phyloP scores from a whole-genome alignment of 2,329 filamentous ascomycete genomes.

The Chaetomiaceae sp. region DNA sequence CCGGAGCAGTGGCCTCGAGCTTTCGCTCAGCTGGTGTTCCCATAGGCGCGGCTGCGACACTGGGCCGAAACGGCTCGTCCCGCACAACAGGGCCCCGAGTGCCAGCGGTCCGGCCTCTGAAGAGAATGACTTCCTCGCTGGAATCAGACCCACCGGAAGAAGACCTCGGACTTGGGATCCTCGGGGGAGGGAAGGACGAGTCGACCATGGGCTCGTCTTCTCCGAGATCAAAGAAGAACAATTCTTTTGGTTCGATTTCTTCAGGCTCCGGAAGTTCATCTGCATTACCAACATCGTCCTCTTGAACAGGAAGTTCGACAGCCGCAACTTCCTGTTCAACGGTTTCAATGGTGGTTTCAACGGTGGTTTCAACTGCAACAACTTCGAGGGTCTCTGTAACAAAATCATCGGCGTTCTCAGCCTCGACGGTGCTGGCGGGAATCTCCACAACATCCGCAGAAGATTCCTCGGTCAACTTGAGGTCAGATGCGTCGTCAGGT shows the following conservation, averaged over 20 bases:
- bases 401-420: not conserved
- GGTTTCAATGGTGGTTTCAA: not conserved
- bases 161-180: constrained; percentile 19
- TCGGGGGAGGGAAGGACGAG: constrained; percentile 5
- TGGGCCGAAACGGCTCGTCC: not conserved
- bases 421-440: constrained; percentile 5
- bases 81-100: constrained; percentile 4
- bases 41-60: not conserved
- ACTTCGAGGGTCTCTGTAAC: not conserved
- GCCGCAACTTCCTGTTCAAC: not conserved
- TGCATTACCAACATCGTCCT: not conserved
- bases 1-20: not conserved
- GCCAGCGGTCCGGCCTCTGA: constrained; percentile 37
- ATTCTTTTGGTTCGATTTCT: constrained; percentile 1
- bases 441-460: not conserved
- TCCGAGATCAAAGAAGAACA: constrained; percentile 38
- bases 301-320: not conserved
- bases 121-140: constrained; percentile 69
- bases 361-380: not conserved
- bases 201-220: constrained; percentile 28
- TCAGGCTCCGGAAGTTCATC: not conserved
- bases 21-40: not conserved
- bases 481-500: not conserved
- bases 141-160: constrained; percentile 42
- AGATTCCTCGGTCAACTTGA: not conserved